Conservation (phyloP, 768 basidiomycete genomes). For the Trametopsis cervina region DNA sequence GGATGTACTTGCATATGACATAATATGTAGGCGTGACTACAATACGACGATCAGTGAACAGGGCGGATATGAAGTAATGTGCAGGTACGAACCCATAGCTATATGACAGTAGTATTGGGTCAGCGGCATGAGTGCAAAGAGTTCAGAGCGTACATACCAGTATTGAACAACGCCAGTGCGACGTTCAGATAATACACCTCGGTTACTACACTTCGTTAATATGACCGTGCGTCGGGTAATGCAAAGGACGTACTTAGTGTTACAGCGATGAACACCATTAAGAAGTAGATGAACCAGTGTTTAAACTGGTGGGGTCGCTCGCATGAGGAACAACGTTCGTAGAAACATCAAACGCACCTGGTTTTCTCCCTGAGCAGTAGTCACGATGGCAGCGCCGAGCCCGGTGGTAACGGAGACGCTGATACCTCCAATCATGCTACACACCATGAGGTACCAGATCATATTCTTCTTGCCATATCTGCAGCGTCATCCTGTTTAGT, state of each 20-base stretch:
- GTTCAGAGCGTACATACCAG: slow-evolving; percentile 49
- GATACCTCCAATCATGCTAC: slow-evolving; percentile 94
- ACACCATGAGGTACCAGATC: slow-evolving; percentile 93
- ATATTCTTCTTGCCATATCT: slow-evolving; percentile 88
- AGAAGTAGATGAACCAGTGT: slow-evolving; percentile 87
- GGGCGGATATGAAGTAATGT: too few species aligned
- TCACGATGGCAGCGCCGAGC: slow-evolving; percentile 85
- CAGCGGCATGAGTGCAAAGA: background rate
- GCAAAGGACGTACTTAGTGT: slow-evolving; percentile 50
- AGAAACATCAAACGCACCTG: slow-evolving; percentile 41
- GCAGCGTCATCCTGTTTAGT: slow-evolving; percentile 5
- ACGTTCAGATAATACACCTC: slow-evolving; percentile 96
- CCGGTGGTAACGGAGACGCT: slow-evolving; percentile 94
- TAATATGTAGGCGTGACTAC: slow-evolving; percentile 84
- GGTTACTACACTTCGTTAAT: slow-evolving; percentile 41
- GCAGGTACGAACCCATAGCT: slow-evolving; percentile 60
- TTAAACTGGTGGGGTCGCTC: slow-evolving; percentile 57
- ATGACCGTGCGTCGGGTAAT: slow-evolving; percentile 7
- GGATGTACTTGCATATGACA: slow-evolving; percentile 56
- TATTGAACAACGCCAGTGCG: slow-evolving; percentile 93
- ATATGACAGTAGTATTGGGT: slow-evolving; percentile 13
- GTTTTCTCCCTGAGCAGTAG: slow-evolving; percentile 66
- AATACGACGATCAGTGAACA: too few species aligned
- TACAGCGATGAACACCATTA: slow-evolving; percentile 73
- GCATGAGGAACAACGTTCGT: slow-evolving; percentile 23